These are phyloP conservation scores for Cupressus sempervirens DNA, from an alignment of 75 land plant genomes.

Conservation along the genomic window DNA sequence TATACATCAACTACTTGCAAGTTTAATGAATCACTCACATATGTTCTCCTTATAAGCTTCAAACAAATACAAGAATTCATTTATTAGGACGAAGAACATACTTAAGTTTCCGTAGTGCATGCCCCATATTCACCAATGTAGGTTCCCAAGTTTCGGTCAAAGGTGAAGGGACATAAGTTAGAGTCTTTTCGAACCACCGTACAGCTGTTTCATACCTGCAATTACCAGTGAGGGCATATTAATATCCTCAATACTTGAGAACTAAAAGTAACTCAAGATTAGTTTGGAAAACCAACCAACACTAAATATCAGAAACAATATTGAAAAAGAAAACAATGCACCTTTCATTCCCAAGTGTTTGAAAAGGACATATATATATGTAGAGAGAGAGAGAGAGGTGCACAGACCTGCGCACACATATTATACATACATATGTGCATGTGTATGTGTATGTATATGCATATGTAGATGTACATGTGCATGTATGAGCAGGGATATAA, in stretches of 20 bases:
- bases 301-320: not conserved
- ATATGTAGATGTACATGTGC: no score
- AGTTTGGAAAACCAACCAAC: slow-evolving; percentile 7
- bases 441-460: no score
- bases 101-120: slow-evolving; percentile 83
- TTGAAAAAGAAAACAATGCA: not conserved
- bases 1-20: not conserved
- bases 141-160: slow-evolving; percentile 91
- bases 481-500: no score
- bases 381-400: not conserved
- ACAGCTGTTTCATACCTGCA: slow-evolving; percentile 82
- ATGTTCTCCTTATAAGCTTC: not conserved
- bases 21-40: not conserved
- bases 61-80: not conserved
- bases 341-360: not conserved
- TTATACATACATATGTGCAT: no score
- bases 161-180: slow-evolving; percentile 49
- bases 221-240: slow-evolving; percentile 4
- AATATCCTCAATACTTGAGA: not conserved
- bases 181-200: slow-evolving; percentile 78
- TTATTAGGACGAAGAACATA: slow-evolving; percentile 24
- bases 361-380: no score
- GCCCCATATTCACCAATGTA: slow-evolving; percentile 91
- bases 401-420: no score
- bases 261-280: not conserved